Percentiles rank a stretch among this genome's conserved stretches.
Conservation (phyloP, 768 basidiomycete genomes). For the Suillus subaureus region DNA sequence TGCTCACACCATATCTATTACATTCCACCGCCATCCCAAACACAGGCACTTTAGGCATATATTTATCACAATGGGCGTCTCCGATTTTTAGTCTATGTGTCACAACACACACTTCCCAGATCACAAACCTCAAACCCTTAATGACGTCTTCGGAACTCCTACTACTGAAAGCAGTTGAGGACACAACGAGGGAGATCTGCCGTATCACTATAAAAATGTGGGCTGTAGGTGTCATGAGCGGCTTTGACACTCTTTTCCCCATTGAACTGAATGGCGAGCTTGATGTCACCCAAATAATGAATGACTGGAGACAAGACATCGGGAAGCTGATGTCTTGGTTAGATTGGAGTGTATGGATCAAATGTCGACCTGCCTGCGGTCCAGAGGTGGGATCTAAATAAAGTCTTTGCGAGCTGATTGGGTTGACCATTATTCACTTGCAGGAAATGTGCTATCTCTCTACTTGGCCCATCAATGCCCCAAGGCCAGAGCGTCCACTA, state of each 20-base stretch:
- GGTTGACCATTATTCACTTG: not conserved
- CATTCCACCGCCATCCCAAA: conserved; percentile 11
- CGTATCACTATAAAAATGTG: conserved; percentile 22
- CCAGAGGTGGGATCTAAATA: conserved; percentile 7
- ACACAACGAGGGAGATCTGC: conserved; percentile 20
- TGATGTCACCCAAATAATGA: conserved; percentile 6
- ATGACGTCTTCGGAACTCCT: conserved; percentile 19
- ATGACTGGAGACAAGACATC: conserved; percentile 15
- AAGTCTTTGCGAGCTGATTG: not conserved
- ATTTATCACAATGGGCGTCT: conserved; percentile 12
- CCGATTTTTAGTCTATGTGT: conserved; percentile 14
- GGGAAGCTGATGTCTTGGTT: conserved; percentile 22
- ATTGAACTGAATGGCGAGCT: not conserved
- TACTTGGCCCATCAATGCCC: conserved; percentile 22
- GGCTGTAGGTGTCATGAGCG: conserved; percentile 17
- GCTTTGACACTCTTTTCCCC: conserved; percentile 3
- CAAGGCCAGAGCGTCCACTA: not conserved
- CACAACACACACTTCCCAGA: conserved; percentile 14
- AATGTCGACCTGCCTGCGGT: conserved; percentile 19
- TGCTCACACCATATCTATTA: conserved; percentile 22
- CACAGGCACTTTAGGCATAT: not conserved
- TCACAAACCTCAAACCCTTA: not conserved
- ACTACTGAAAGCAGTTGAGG: conserved; percentile 15
- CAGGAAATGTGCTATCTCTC: conserved; percentile 31
- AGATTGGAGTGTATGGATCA: conserved; percentile 27